These are phyloP conservation scores for Exserohilum turcica DNA, from an alignment of 2,329 filamentous ascomycete species.

Conservation along the genomic window DNA sequence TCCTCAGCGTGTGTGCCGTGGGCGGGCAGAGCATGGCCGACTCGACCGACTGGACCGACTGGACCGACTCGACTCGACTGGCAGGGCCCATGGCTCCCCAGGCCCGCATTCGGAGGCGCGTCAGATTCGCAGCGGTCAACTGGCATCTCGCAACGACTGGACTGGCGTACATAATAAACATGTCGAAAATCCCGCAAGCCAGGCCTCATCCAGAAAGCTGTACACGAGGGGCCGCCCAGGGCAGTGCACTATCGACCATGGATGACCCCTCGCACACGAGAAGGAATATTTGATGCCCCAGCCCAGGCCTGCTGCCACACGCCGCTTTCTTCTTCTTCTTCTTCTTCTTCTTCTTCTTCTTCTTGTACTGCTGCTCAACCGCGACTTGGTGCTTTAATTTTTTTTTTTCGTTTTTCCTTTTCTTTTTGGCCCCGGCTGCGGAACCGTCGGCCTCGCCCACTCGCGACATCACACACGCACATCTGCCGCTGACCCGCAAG, in stretches of 20 bases:
- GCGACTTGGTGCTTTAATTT: neutral
- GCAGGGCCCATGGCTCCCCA: neutral
- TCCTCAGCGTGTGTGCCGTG: neutral
- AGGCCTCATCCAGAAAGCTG: constrained; percentile 15
- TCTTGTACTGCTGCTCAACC: no score
- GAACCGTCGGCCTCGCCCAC: constrained; percentile 6
- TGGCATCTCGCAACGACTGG: constrained; percentile 11
- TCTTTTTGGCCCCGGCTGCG: constrained; percentile 4
- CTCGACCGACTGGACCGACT: no score
- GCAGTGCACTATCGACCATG: constrained; percentile 14
- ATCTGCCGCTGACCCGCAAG: constrained; percentile 5
- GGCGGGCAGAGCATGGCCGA: neutral
- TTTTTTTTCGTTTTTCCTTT: neutral
- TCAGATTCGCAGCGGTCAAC: constrained; percentile 11
- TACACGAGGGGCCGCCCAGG: constrained; percentile 6
- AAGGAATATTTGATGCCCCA: constrained; percentile 8
- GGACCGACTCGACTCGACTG: no score
- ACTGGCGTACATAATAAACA: constrained; percentile 15
- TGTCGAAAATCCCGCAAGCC: constrained; percentile 16
- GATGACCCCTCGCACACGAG: constrained; percentile 10
- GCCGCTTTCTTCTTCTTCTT: neutral
- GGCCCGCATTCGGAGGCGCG: neutral
- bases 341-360: constrained; percentile 4
- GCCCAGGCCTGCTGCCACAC: neutral
- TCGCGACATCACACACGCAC: constrained; percentile 7